Evolutionary conservation across 2,329 filamentous ascomycete genomes (phyloP), one percentile per base, ranked within the genome.

Genomic region (Sclerotinia sclerotiorum): DNA sequence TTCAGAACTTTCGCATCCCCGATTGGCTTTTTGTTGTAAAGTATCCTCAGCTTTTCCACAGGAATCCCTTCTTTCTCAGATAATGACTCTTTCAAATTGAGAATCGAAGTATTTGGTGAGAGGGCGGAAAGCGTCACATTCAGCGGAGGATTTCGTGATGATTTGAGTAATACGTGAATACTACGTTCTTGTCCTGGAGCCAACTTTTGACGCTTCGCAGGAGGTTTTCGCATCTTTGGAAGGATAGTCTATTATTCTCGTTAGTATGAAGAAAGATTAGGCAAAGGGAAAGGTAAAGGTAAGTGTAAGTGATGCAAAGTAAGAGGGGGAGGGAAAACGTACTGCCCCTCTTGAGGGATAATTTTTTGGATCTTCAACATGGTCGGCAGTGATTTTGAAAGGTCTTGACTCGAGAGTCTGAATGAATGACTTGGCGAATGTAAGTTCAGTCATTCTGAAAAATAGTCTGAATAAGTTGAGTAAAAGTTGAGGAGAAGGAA

Each of bases 1-100:
- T 87, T 86, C 7, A 97, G 80, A 0, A 90, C 88, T 81, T 94
- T 95, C 73, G 84, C 87, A 76, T 97, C 93, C 0, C 85, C 78
- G 0, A 93, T 86, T 0, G 94, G 94, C 79, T 97, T 97, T 82
- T 95, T 96, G 79, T 91, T 91, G 77, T 90, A 86, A 70, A 99
- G 81, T 13, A 99, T 81, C 81, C 94, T 93, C 77, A 98, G 87
- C 83, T 96, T 97, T 51, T 90, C 87, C n/a, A 87, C 80, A 3
- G 88, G 84, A 68, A 91, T 84, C 35, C 84, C 82, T 6, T 89
- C 86, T 72, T 90, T 83, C 21, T 82, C 78, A 1, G 88, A 85
- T 55, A 97, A 88, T 2, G 84, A 82, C 65, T 84, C 81, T 79
- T 97, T 97, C 74, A 98, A 81, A 70, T 94, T 90, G 72, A 92